Base-by-base conservation (phyloP, 148 eudicot genomes). In the Euryodendron excelsum region DNA sequence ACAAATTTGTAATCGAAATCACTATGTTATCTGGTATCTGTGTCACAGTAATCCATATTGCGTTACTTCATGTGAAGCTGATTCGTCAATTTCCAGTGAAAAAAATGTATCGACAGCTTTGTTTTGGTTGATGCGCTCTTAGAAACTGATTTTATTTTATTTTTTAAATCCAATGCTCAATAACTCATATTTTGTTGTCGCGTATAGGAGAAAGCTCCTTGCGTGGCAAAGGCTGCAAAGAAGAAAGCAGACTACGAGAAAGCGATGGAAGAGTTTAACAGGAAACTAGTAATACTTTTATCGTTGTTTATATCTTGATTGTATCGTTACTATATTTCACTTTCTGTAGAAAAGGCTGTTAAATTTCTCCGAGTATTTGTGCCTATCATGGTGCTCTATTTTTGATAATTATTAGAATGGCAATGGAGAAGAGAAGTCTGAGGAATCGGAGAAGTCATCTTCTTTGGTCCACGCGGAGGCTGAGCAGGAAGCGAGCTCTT, bases 181-280 rank as follows among this genome's bases (percentile, higher is more conserved):
- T 39, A 21, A n/a, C 17, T 44, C 14, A 48, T 20, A 39, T 41
- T 15, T 15, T 64, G 12, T 58, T 52, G 23, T 65, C 6, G 28
- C 8, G 25, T 15, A 8, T 73, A 80, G 82, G 82, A 80, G 82
- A 80, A 80, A 56, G 78, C 72, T 66, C 82, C 82, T 1, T 80
- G 41, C 44, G 69, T 66, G 58, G 72, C 64, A 3, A 80, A 63
- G 74, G 82, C 82, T 64, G 78, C 66, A 12, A 80, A 75, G 67
- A 80, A n/a, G 74, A 80, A 80, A 58, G 65, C 39, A 4, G 82
- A 80, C 56, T 80, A 80, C 14, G 82, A 45, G 53, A 80, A 52
- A 36, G 82, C 74, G 1, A 33, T 53, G 56, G 58, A 74, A 55
- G 69, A 53, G 58, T 75, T 74, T 60, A 58, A 80, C 52, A 34